phyloP scores from a whole-genome alignment of 2,329 filamentous ascomycete species.

The Claviceps sp. region DNA sequence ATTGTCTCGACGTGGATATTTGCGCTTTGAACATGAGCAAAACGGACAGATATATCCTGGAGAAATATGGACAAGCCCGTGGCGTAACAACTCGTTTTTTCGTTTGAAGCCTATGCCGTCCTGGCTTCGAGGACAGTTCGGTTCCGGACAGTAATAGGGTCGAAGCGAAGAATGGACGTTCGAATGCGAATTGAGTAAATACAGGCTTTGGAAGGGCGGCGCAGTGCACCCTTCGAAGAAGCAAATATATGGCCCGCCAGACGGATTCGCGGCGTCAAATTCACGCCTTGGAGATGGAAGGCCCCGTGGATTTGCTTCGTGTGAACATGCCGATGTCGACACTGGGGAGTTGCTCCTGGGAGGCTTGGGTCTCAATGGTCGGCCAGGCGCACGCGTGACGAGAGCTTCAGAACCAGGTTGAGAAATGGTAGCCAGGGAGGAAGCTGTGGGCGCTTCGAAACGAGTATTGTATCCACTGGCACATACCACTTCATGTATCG shows the following conservation, averaged over 20 bases:
- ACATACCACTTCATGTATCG: slow-evolving; percentile 17
- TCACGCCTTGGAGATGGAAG: slow-evolving; percentile 42
- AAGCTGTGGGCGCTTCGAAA: slow-evolving; percentile 15
- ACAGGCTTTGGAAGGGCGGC: slow-evolving; percentile 62
- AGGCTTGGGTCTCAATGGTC: slow-evolving; percentile 17
- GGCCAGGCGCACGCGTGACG: slow-evolving; percentile 24
- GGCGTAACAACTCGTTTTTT: slow-evolving; percentile 61
- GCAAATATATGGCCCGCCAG: slow-evolving; percentile 44
- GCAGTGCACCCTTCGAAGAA: slow-evolving; percentile 51
- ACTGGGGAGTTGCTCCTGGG: slow-evolving; percentile 16
- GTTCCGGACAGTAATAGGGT: slow-evolving; percentile 52
- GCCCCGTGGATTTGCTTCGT: slow-evolving; percentile 30
- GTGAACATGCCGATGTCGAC: slow-evolving; percentile 37
- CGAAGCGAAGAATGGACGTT: slow-evolving; percentile 55
- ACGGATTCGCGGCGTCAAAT: slow-evolving; percentile 41
- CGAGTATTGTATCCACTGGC: slow-evolving; percentile 9
- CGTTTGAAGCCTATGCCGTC: slow-evolving; percentile 57
- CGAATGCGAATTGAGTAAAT: slow-evolving; percentile 66
- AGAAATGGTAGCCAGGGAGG: slow-evolving; percentile 18
- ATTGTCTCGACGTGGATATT: slow-evolving; percentile 91
- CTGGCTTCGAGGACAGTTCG: slow-evolving; percentile 48
- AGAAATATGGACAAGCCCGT: slow-evolving; percentile 82
- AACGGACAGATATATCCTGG: slow-evolving; percentile 95
- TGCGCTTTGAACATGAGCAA: slow-evolving; percentile 85
- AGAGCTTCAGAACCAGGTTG: slow-evolving; percentile 12